A percentile compares a stretch with the other conserved stretches of the same genome.
phyloP scores from a whole-genome alignment of 139 green algal species.

The Volvox reticuliferus region DNA sequence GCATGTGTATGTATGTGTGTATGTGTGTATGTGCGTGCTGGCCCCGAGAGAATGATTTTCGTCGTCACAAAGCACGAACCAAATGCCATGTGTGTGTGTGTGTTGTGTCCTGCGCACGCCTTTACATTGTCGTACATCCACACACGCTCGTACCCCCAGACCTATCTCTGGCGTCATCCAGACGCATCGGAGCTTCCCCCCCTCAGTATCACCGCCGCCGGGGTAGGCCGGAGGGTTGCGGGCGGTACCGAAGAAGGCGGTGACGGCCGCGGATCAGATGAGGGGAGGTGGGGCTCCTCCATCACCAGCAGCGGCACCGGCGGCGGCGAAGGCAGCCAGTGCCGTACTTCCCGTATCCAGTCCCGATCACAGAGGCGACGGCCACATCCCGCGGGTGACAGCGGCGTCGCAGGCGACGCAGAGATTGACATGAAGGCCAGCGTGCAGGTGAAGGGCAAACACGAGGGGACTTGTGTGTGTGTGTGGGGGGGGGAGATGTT shows the following conservation, averaged over 20 bases:
- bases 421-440: neutral
- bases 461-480: neutral
- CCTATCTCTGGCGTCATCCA: neutral
- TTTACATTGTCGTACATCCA: neutral
- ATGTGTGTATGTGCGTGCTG: neutral
- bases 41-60: too few species aligned
- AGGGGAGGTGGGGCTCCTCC: too few species aligned
- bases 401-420: neutral
- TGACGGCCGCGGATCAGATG: too few species aligned
- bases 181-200: neutral
- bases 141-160: neutral
- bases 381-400: neutral
- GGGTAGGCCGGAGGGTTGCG: neutral
- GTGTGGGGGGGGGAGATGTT: too few species aligned
- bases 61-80: too few species aligned
- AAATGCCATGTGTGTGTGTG: too few species aligned
- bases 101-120: too few species aligned
- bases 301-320: neutral
- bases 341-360: neutral
- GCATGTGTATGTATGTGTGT: neutral
- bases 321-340: neutral
- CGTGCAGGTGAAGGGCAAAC: neutral
- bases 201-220: neutral
- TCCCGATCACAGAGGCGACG: neutral
- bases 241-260: neutral